Conservation (phyloP, 1,139 yeast genomes). For the Suhomyces maxii region DNA sequence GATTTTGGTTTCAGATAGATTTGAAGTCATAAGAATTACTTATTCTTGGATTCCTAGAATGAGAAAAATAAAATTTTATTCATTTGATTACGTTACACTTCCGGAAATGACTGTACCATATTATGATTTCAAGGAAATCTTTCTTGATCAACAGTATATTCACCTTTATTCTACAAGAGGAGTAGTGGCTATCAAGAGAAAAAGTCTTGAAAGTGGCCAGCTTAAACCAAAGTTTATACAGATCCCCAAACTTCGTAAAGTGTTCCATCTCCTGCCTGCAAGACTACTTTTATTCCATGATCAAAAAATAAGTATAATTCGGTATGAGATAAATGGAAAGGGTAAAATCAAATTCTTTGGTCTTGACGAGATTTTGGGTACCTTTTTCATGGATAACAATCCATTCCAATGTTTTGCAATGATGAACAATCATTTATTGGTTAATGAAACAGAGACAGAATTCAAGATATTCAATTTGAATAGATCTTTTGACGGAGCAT, state of each 20-base stretch:
- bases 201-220: neutral
- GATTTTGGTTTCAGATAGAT: neutral
- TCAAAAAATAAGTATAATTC: constrained; percentile 4
- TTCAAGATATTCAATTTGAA: constrained; percentile 9
- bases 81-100: neutral
- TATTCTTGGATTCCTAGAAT: neutral
- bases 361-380: constrained; percentile 24
- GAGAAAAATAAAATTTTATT: neutral
- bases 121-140: constrained; percentile 1
- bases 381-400: constrained; percentile 21
- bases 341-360: constrained; percentile 1
- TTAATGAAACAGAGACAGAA: constrained; percentile 7
- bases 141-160: constrained; percentile 2
- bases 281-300: constrained; percentile 3
- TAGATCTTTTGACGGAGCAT: neutral
- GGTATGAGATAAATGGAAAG: neutral
- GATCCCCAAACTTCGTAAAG: constrained; percentile 1
- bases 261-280: constrained; percentile 2
- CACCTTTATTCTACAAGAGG: constrained; percentile 2
- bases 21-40: constrained; percentile 1
- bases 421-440: constrained; percentile 6
- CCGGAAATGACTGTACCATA: neutral
- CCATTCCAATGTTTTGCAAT: constrained; percentile 5
- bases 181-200: constrained; percentile 1
- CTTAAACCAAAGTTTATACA: neutral